These are phyloP conservation scores for Colletotrichum tofieldiae DNA, from an alignment of 2,329 filamentous ascomycete genomes.

Conservation along the genomic window DNA sequence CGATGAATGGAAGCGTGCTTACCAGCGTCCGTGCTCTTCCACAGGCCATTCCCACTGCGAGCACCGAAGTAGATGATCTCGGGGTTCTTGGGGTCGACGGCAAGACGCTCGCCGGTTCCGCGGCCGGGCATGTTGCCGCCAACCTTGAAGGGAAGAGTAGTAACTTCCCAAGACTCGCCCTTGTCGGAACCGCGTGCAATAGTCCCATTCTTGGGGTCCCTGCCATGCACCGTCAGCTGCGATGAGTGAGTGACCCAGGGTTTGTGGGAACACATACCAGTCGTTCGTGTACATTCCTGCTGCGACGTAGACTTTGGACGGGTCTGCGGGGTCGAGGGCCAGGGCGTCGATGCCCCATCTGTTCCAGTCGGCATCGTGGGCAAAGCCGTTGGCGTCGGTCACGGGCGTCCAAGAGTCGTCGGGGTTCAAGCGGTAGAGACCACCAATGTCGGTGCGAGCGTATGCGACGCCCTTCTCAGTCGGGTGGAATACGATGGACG, in stretches of 20 bases:
- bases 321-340: conserved; percentile 68
- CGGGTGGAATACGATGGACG: conserved; percentile 72
- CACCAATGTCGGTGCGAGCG: conserved; percentile 71
- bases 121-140: conserved; percentile 75
- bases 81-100: conserved; percentile 71
- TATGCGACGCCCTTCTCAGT: conserved; percentile 66
- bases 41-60: conserved; percentile 71
- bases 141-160: conserved; percentile 70
- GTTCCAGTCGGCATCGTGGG: conserved; percentile 63
- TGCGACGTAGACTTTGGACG: conserved; percentile 67
- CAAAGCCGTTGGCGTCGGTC: conserved; percentile 59
- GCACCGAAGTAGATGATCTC: conserved; percentile 72
- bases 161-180: conserved; percentile 66
- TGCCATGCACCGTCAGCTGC: conserved; percentile 29
- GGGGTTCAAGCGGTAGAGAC: conserved; percentile 68
- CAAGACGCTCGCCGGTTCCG: conserved; percentile 72
- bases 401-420: conserved; percentile 71
- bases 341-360: conserved; percentile 72
- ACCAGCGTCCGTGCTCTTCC: conserved; percentile 71
- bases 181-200: conserved; percentile 70
- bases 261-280: conserved; percentile 55
- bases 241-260: fast-evolving
- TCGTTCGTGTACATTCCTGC: conserved; percentile 73
- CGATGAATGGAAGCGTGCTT: conserved; percentile 49
- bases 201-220: conserved; percentile 69